Evolutionary conservation across 257 asterid genomes (phyloP), one percentile per base, ranked within the genome.

Genomic region (Solanum rostratum): DNA sequence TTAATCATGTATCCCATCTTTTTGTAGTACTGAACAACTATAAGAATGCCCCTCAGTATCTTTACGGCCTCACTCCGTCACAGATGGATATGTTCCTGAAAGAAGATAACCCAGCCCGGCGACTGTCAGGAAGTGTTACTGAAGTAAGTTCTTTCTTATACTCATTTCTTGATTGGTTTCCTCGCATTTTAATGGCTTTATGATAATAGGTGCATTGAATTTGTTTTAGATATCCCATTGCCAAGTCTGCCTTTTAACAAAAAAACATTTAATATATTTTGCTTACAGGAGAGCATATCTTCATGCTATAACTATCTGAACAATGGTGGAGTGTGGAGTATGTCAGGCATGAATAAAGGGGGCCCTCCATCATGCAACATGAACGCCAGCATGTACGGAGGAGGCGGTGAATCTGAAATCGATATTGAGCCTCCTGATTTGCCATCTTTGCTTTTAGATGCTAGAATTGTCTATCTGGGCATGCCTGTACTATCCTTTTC

Each of bases 81-180:
- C 97, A 95, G 90, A 90, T 97, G 97, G 94, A 94, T 85, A 93
- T 95, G 98, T 97, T 97, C 94, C 91, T 94, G 97, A 93, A 93
- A 19, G 97, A 93, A 90, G 96, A 96, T 87, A 93, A 87, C 73
- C 97, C 98, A 39, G 93, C 86, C 59, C 88, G 90, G 52, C 90
- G 94, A 66, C 97, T 91, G 85, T 85, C 95, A 27, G 97, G 88
- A 90, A 92, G 86, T 66, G 95, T 97, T 84, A 91, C 97, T 3
- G 97, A 94, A 98, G 99, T 93, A 83, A 53, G 37, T 65, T 66
- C 73, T 84, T 84, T 60, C 81, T 39, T 49, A 62, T 83, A 71
- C 27, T 83, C 78, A 15, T 46, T 46, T 74, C 43, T 39, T 57
- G 33, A 59, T 55, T 76, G 54, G 65, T 49, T 81, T 41, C 83